These are phyloP conservation scores for Eustoma russellianum DNA, from an alignment of 257 asterid genomes.

Conservation along the genomic window DNA sequence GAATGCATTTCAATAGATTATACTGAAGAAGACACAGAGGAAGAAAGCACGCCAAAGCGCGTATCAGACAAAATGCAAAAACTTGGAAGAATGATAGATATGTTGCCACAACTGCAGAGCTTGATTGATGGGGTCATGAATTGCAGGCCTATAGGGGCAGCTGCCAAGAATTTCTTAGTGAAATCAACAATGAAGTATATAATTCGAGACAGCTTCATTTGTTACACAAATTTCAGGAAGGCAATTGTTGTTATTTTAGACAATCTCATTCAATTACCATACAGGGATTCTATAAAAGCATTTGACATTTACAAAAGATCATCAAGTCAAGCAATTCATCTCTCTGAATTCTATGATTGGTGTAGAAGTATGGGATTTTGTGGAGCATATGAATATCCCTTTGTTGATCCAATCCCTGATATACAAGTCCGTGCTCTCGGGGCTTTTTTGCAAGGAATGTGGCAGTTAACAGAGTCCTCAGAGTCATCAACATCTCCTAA, in stretches of 20 bases:
- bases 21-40: neutral
- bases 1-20: constrained; percentile 15
- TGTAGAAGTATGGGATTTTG: constrained; percentile 43
- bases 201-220: constrained; percentile 39
- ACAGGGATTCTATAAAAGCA: constrained; percentile 31
- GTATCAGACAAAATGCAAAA: constrained; percentile 13
- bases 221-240: constrained; percentile 30
- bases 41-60: neutral
- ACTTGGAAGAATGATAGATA: constrained; percentile 23
- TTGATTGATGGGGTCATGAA: constrained; percentile 47
- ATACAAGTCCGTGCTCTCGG: constrained; percentile 52
- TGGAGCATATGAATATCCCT: constrained; percentile 45
- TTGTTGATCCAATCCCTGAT: constrained; percentile 41
- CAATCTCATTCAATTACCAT: constrained; percentile 42
- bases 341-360: constrained; percentile 37
- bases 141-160: constrained; percentile 44
- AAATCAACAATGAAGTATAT: constrained; percentile 44
- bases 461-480: constrained; percentile 47
- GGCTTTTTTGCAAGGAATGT: constrained; percentile 45
- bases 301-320: constrained; percentile 52
- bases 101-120: constrained; percentile 51
- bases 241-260: constrained; percentile 40
- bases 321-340: constrained; percentile 38
- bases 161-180: constrained; percentile 34
- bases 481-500: constrained; percentile 22